These are phyloP conservation scores for Zymoseptoria ardabiliae DNA, from an alignment of 2,329 filamentous ascomycete genomes.

Conservation along the genomic window DNA sequence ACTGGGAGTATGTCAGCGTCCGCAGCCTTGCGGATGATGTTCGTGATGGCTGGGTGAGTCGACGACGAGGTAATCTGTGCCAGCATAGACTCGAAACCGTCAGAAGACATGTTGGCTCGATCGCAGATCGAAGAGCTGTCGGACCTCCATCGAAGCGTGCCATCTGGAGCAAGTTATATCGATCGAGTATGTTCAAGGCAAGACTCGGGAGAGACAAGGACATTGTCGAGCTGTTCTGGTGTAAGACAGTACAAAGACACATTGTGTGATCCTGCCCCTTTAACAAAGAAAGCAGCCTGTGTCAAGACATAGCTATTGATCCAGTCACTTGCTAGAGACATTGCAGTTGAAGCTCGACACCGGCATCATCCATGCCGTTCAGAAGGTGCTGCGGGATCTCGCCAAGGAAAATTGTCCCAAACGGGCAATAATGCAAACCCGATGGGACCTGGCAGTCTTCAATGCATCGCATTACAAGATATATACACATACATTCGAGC, in stretches of 20 bases:
- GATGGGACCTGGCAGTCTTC: neutral
- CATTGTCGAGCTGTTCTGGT: neutral
- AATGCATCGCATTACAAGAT: neutral
- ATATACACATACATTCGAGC: neutral
- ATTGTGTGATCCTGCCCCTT: neutral
- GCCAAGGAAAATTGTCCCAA: neutral
- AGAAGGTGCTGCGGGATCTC: neutral
- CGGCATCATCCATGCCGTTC: neutral
- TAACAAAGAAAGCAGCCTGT: too few species aligned
- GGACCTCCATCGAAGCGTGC: neutral
- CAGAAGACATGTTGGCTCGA: neutral
- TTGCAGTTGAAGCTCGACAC: neutral
- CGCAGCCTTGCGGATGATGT: neutral
- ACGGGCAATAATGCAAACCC: neutral
- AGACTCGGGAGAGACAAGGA: neutral
- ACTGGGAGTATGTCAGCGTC: neutral
- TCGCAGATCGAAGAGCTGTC: neutral
- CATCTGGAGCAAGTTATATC: neutral
- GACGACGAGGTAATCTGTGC: neutral
- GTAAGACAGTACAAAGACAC: neutral
- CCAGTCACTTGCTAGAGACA: neutral
- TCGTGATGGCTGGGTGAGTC: neutral
- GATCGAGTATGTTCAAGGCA: neutral
- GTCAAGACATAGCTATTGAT: neutral
- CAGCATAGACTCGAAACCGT: neutral